Evolutionary conservation across 305 asterid genomes (phyloP).

Genomic region (Ilex paraguariensis): DNA sequence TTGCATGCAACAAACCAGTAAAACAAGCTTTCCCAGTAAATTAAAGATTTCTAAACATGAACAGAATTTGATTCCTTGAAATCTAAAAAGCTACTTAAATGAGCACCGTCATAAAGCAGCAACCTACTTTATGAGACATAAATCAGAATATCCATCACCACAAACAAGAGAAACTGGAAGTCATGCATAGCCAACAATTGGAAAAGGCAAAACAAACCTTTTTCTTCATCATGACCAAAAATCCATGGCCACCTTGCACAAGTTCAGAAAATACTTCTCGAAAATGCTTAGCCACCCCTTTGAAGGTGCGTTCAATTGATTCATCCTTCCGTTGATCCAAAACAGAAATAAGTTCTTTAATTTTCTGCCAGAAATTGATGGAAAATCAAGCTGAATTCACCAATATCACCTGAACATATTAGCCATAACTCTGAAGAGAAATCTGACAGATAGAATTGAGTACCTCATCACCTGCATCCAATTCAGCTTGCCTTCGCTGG

Average conservation of each 20-base stretch:
- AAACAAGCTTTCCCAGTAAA: too few relatives aligned
- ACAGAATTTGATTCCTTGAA: too few relatives aligned
- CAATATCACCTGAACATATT: not conserved
- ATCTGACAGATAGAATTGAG: conserved; percentile 13
- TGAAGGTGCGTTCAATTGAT: conserved; percentile 96
- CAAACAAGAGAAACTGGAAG: too few relatives aligned
- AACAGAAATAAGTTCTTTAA: conserved; percentile 87
- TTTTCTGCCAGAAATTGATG: conserved; percentile 60
- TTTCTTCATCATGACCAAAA: conserved; percentile 93
- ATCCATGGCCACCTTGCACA: conserved; percentile 99
- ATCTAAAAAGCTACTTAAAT: too few relatives aligned
- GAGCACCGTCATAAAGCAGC: too few relatives aligned
- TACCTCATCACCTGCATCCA: conserved; percentile 98
- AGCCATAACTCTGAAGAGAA: conserved; percentile 4
- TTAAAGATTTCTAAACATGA: too few relatives aligned
- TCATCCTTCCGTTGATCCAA: conserved; percentile 99
- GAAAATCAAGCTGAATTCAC: conserved; percentile 15
- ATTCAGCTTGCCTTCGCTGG: conserved; percentile 89
- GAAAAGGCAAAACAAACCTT: conserved; percentile 49
- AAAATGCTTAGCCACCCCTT: conserved; percentile 97
- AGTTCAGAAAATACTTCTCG: conserved; percentile 98
- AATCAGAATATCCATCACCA: too few relatives aligned
- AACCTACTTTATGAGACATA: too few relatives aligned
- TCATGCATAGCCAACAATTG: too few relatives aligned
- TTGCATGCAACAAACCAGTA: too few relatives aligned